These are phyloP conservation scores for Lentinula edodes DNA, from an alignment of 768 basidiomycete genomes.

Conservation along the genomic window DNA sequence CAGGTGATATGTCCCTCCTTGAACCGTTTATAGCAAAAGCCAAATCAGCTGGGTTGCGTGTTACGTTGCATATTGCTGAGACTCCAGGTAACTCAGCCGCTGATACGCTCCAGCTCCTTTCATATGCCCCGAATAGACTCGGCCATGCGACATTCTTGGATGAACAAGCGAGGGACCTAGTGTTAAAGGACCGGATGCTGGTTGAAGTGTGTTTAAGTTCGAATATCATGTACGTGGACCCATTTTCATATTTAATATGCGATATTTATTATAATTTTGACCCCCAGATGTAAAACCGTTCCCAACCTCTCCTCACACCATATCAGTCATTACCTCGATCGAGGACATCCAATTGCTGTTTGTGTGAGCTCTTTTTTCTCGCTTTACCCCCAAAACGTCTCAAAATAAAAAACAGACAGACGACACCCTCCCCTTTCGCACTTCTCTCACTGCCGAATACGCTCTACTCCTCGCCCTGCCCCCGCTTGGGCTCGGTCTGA, in stretches of 20 bases:
- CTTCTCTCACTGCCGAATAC: constrained; percentile 71
- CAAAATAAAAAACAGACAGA: constrained; percentile 52
- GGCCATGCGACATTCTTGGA: constrained; percentile 81
- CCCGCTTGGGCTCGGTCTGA: constrained; percentile 70
- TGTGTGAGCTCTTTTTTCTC: constrained; percentile 46
- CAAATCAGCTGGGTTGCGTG: constrained; percentile 52
- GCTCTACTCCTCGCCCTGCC: constrained; percentile 67
- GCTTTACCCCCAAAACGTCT: background rate
- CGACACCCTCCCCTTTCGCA: constrained; percentile 74
- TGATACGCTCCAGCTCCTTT: constrained; percentile 51
- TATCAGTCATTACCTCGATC: constrained; percentile 57
- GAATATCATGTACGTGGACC: constrained; percentile 56
- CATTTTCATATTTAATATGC: background rate
- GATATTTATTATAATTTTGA: no score
- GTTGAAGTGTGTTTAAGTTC: constrained; percentile 82
- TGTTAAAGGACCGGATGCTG: constrained; percentile 44
- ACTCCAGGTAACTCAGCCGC: constrained; percentile 40
- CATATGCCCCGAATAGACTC: constrained; percentile 58
- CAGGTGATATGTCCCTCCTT: constrained; percentile 52
- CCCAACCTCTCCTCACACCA: constrained; percentile 63
- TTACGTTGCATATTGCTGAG: constrained; percentile 86
- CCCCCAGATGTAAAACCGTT: constrained; percentile 63
- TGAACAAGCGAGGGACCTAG: constrained; percentile 49
- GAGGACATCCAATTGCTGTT: constrained; percentile 66
- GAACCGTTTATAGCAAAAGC: constrained; percentile 46